phyloP scores from a whole-genome alignment of 768 basidiomycete species.

The Pluteus cervinus region DNA sequence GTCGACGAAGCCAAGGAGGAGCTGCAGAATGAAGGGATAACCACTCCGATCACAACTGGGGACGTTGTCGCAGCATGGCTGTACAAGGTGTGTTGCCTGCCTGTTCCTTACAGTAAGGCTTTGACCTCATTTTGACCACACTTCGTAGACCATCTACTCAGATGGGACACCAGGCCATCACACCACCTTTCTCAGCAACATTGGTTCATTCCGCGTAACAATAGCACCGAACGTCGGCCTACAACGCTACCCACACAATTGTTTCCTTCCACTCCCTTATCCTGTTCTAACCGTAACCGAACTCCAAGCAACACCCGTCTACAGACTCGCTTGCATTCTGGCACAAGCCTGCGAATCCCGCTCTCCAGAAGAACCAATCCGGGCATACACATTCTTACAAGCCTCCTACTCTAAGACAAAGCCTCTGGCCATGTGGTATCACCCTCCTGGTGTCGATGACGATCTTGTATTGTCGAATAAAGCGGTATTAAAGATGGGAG shows the following conservation, averaged over 20 bases:
- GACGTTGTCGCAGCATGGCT: slow-evolving; percentile 37
- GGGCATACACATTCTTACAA: slow-evolving; percentile 2
- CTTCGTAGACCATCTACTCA: slow-evolving; percentile 28
- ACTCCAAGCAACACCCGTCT: slow-evolving; percentile 21
- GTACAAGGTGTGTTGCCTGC: slow-evolving; percentile 23
- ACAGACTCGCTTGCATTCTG: slow-evolving; percentile 19
- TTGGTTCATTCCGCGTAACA: slow-evolving; percentile 30
- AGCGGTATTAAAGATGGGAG: neutral
- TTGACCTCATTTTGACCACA: neutral
- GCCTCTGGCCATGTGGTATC: neutral
- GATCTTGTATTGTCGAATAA: neutral
- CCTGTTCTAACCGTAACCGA: slow-evolving; percentile 29
- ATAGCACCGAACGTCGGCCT: slow-evolving; percentile 14
- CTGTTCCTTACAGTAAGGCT: neutral
- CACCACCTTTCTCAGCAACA: slow-evolving; percentile 28
- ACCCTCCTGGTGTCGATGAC: slow-evolving; percentile 2
- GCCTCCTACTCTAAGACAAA: too few species aligned
- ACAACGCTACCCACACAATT: slow-evolving; percentile 30
- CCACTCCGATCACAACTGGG: slow-evolving; percentile 23
- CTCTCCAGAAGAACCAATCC: slow-evolving; percentile 4
- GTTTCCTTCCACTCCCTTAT: slow-evolving; percentile 33
- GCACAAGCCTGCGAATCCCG: slow-evolving; percentile 11
- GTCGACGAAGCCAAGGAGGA: slow-evolving; percentile 23
- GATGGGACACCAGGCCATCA: slow-evolving; percentile 21
- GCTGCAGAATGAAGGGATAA: slow-evolving; percentile 13